phyloP scores from a whole-genome alignment of 2,329 filamentous ascomycete genomes.

The Claviceps capensis region DNA sequence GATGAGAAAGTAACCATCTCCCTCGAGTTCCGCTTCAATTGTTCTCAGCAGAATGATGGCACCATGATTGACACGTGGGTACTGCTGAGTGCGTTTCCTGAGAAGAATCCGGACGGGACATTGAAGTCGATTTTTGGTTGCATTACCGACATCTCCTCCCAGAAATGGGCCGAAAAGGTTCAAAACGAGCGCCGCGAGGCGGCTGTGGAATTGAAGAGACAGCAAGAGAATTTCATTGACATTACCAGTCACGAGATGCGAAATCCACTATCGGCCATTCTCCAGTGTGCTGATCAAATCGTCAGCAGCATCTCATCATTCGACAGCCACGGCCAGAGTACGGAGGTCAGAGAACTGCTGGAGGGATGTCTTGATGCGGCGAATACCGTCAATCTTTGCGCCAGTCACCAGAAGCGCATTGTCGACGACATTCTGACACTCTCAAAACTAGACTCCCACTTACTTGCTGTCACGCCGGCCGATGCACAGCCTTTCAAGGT shows the following conservation, averaged over 20 bases:
- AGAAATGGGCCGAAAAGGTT: slow-evolving; percentile 73
- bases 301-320: slow-evolving; percentile 33
- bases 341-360: slow-evolving; percentile 34
- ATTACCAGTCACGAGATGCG: slow-evolving; percentile 66
- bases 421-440: slow-evolving; percentile 55
- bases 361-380: slow-evolving; percentile 56
- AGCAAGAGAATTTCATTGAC: slow-evolving; percentile 60
- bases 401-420: slow-evolving; percentile 63
- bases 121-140: slow-evolving; percentile 67
- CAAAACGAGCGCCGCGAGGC: slow-evolving; percentile 68
- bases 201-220: slow-evolving; percentile 64
- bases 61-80: slow-evolving; percentile 59
- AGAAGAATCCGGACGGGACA: slow-evolving; percentile 47
- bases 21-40: slow-evolving; percentile 64
- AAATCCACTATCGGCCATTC: slow-evolving; percentile 59
- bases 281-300: slow-evolving; percentile 68
- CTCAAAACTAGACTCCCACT: slow-evolving; percentile 56
- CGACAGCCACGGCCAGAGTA: slow-evolving; percentile 20
- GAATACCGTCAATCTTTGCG: slow-evolving; percentile 70
- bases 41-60: slow-evolving; percentile 46
- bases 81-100: slow-evolving; percentile 62
- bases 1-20: slow-evolving; percentile 49
- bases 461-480: slow-evolving; percentile 57
- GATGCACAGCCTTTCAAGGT: slow-evolving; percentile 55
- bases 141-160: slow-evolving; percentile 73